Evolutionary conservation across 2,329 filamentous ascomycete genomes (phyloP).

Genomic region (Fusarium algeriense): DNA sequence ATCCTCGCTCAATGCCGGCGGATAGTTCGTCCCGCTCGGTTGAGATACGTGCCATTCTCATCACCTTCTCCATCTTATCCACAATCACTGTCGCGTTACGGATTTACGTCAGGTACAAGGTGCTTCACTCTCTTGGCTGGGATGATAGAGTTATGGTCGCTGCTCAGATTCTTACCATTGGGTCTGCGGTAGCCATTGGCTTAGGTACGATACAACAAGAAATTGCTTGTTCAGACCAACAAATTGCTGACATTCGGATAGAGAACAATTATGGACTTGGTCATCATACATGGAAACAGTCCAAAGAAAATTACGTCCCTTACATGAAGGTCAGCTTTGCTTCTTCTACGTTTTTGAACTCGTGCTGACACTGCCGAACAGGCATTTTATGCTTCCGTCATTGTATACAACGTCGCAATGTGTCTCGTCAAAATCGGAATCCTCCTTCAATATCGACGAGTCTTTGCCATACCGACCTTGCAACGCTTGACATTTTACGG

Average conservation of each 20-base stretch:
- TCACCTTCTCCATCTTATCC: slow-evolving; percentile 14
- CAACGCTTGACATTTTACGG: slow-evolving; percentile 8
- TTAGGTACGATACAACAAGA: background rate
- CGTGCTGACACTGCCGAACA: background rate
- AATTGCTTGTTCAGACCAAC: rapidly evolving
- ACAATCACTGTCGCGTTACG: slow-evolving; percentile 4
- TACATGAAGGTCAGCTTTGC: slow-evolving; percentile 19
- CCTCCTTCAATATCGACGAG: slow-evolving; percentile 24
- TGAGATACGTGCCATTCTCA: slow-evolving; percentile 16
- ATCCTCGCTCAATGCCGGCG: background rate
- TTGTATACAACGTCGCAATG: slow-evolving; percentile 26
- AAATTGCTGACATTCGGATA: background rate
- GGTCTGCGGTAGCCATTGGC: slow-evolving; percentile 11
- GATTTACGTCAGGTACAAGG: slow-evolving; percentile 3
- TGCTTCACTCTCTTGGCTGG: slow-evolving; percentile 18
- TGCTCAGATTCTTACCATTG: slow-evolving; percentile 13
- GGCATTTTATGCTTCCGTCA: slow-evolving; percentile 22
- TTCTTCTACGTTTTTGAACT: background rate
- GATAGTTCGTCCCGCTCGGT: slow-evolving; percentile 9
- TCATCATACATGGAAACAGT: slow-evolving; percentile 24
- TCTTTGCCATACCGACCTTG: slow-evolving; percentile 13
- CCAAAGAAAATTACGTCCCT: background rate
- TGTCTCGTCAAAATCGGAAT: slow-evolving; percentile 27
- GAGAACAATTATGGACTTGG: slow-evolving; percentile 29
- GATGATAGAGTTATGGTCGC: slow-evolving; percentile 23